Percentiles rank a stretch among this genome's conserved stretches.
Conservation (phyloP, 2,329 filamentous ascomycete species). For the Fusarium lyarnte region DNA sequence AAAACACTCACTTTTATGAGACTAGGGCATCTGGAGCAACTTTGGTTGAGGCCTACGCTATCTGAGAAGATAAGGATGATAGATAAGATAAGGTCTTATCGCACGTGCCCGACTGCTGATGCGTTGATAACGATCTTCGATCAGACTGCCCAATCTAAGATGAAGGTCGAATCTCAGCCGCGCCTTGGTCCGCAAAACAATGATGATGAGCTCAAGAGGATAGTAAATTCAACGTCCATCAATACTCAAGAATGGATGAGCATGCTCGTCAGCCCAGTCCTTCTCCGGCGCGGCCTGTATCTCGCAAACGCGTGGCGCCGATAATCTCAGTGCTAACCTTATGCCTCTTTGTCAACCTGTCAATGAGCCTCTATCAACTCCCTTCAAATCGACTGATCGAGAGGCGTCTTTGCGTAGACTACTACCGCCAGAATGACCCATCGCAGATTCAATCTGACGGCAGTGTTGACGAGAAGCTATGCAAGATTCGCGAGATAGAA, state of each 20-base stretch:
- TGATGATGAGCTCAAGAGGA: neutral
- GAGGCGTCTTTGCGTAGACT: slow-evolving; percentile 58
- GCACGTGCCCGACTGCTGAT: neutral
- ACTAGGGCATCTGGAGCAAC: neutral
- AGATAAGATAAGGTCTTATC: neutral
- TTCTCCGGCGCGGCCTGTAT: neutral
- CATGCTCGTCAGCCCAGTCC: neutral
- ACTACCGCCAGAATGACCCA: slow-evolving; percentile 57
- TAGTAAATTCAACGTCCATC: accelerated
- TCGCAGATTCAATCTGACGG: slow-evolving; percentile 44
- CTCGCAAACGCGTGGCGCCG: neutral
- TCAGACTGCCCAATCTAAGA: neutral
- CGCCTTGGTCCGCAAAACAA: neutral
- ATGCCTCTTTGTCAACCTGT: slow-evolving; percentile 58
- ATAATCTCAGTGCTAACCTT: slow-evolving; percentile 49
- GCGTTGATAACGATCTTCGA: neutral
- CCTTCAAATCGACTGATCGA: slow-evolving; percentile 59
- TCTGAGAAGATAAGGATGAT: neutral
- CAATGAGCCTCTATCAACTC: slow-evolving; percentile 59
- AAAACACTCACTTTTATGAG: no score
- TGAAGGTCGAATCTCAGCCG: neutral
- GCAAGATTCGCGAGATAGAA: slow-evolving; percentile 64
- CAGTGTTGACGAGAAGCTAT: slow-evolving; percentile 59
- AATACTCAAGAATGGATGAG: neutral
- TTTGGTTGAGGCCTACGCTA: neutral